Percentiles rank a stretch among this genome's conserved stretches.
Conservation (phyloP, 2,329 filamentous ascomycete genomes). For the Simplicillium aogashimaense region DNA sequence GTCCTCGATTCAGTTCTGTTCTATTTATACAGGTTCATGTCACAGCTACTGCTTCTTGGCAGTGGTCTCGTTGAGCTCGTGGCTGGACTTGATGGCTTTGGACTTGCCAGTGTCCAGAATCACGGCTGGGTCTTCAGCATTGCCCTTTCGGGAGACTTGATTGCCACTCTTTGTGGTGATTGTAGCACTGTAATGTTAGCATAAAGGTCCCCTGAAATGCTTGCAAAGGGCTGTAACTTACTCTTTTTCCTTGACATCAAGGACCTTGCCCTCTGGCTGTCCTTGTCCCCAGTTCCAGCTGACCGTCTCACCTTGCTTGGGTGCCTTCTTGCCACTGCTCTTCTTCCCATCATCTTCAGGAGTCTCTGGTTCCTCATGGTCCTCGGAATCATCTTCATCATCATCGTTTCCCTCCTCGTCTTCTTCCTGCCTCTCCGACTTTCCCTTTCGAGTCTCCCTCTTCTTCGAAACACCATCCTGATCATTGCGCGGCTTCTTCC, state of each 20-base stretch:
- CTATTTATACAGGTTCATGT: too few species aligned
- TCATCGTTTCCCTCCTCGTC: slow-evolving; percentile 8
- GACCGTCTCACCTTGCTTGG: slow-evolving; percentile 29
- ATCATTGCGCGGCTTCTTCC: slow-evolving; percentile 11
- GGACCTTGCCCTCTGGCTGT: slow-evolving; percentile 30
- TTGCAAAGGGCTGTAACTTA: not conserved
- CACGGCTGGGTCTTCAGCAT: slow-evolving; percentile 30
- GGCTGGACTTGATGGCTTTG: slow-evolving; percentile 28
- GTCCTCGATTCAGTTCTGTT: too few species aligned
- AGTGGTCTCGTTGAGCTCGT: slow-evolving; percentile 23
- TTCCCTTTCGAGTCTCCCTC: slow-evolving; percentile 17
- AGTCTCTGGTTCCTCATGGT: slow-evolving; percentile 10
- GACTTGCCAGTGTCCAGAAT: slow-evolving; percentile 30
- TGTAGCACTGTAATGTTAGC: slow-evolving; percentile 16
- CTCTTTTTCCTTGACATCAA: slow-evolving; percentile 26
- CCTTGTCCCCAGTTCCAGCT: slow-evolving; percentile 36
- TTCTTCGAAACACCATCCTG: slow-evolving; percentile 20
- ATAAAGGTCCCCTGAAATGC: not conserved
- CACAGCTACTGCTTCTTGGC: not conserved
- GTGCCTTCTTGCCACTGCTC: slow-evolving; percentile 17
- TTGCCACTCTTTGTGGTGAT: slow-evolving; percentile 32
- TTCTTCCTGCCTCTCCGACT: slow-evolving; percentile 9
- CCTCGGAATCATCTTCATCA: too few species aligned
- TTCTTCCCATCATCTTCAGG: slow-evolving; percentile 1
- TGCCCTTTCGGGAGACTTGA: slow-evolving; percentile 27